A percentile compares a stretch with the other conserved stretches of the same genome.
Conservation (phyloP, 176 grass and related monocot genomes). For the Paspalum notatum region DNA sequence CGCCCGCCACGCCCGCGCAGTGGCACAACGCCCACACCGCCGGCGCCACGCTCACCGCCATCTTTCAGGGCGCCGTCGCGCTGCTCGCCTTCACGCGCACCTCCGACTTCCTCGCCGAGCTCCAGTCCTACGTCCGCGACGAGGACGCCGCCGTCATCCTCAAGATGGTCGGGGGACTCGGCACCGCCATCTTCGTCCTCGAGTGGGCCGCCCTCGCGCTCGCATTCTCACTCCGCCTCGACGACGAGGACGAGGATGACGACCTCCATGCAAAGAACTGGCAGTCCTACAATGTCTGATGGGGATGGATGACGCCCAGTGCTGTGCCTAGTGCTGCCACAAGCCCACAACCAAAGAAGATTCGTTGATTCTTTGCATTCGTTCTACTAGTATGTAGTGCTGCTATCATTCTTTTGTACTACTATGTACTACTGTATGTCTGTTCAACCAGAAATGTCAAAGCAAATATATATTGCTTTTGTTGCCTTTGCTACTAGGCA, state of each 20-base stretch:
- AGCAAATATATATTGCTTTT: constrained; percentile 51
- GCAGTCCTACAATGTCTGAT: constrained; percentile 79
- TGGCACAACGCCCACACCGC: constrained; percentile 77
- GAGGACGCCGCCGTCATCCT: constrained; percentile 91
- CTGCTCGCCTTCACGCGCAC: constrained; percentile 79
- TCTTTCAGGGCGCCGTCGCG: constrained; percentile 87
- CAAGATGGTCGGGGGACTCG: constrained; percentile 94
- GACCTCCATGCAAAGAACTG: constrained; percentile 58
- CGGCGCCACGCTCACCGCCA: constrained; percentile 79
- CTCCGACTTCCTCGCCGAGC: constrained; percentile 74
- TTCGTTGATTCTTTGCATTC: constrained; percentile 23
- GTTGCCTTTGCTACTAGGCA: background rate
- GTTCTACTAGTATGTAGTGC: background rate
- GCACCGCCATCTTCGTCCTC: constrained; percentile 75
- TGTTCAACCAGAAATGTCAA: constrained; percentile 34
- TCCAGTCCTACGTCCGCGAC: constrained; percentile 87
- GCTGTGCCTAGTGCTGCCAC: background rate
- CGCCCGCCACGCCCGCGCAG: constrained; percentile 42
- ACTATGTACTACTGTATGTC: background rate
- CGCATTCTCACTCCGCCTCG: constrained; percentile 68
- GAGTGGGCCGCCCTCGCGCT: constrained; percentile 90
- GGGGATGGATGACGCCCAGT: background rate
- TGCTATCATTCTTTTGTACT: constrained; percentile 37
- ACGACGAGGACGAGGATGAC: constrained; percentile 24
- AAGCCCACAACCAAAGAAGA: background rate